Evolutionary conservation across 2,329 filamentous ascomycete genomes (phyloP), one percentile per base, ranked within the genome.

Genomic region (Chaetomiaceae sp.): DNA sequence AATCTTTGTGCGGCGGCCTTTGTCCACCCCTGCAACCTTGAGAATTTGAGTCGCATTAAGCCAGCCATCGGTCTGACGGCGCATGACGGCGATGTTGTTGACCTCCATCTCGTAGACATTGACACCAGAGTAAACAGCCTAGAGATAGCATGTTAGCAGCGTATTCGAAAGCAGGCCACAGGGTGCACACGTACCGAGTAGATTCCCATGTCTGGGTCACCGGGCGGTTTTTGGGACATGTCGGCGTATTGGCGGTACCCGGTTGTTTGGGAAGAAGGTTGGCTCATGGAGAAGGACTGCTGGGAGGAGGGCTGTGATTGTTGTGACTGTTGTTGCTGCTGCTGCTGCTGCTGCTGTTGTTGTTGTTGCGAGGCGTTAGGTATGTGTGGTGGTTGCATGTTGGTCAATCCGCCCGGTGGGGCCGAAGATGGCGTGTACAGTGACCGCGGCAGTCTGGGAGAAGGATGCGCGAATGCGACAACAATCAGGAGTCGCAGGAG

Each of bases 61-160:
- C 89, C 92, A 97, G 61, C 90, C 92, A 70, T 99, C 94, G 61
- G 88, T 87, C 59, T 94, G 86, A 54, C 94, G 86, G 68, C 94
- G 89, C 94, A 99, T 99, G 46, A 97, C 91, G 21, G 90, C 90
- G 60, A 99, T 78, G 41, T 82, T 83, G 68, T 96, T 95, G 56
- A 97, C 88, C 69, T 96, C 91, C 90, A 97, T 96, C 72, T 99
- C 94, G 74, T 97, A 99, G 14, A 99, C 94, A 56, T 92, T 86
- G 41, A 97, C 90, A 61, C 91, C 90, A 7, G 92, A 97, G 70
- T 97, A 97, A 36, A 95, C 88, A 56, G 92, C 92, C 80, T 82
- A 59, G 10, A 51, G 18, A 53, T 13, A 32, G 36, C 18, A 54
- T 20, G 32, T 51, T 33, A 60, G 54, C 48, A 33, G 29, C 38